Conservation (phyloP, 306 rosid species). For the Sophora flavescens region DNA sequence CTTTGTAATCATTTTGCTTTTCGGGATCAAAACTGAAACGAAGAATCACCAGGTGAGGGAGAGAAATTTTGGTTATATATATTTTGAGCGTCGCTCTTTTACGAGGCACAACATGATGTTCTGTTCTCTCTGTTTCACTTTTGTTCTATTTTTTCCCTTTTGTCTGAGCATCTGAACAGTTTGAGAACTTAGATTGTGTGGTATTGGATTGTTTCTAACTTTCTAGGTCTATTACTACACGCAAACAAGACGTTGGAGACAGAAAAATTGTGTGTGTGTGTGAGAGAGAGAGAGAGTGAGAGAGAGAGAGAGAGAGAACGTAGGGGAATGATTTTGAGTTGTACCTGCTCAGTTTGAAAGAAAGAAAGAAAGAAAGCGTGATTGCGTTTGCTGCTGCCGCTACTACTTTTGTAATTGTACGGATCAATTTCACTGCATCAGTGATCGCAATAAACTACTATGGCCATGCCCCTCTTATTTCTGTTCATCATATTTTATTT, state of each 20-base stretch:
- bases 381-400: constrained; percentile 38
- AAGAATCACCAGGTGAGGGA: constrained; percentile 4
- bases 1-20: constrained; percentile 21
- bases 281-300: background rate
- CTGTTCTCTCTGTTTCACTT: background rate
- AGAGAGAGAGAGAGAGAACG: background rate
- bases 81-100: constrained; percentile 54
- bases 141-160: constrained; percentile 10
- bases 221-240: constrained; percentile 43
- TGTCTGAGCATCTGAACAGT: constrained; percentile 52
- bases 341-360: constrained; percentile 18
- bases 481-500: constrained; percentile 27
- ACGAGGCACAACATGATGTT: constrained; percentile 53
- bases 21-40: constrained; percentile 37
- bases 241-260: constrained; percentile 41
- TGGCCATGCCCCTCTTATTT: background rate
- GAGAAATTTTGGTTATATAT: background rate
- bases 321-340: constrained; percentile 38
- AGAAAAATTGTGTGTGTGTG: too few species aligned
- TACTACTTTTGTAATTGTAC: constrained; percentile 36
- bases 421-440: background rate
- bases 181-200: constrained; percentile 9
- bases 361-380: constrained; percentile 41
- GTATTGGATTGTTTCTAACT: constrained; percentile 1
- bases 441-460: background rate